Evolutionary conservation across 805 yeast species (phyloP).

Genomic region (Saccharomycopsis vini): DNA sequence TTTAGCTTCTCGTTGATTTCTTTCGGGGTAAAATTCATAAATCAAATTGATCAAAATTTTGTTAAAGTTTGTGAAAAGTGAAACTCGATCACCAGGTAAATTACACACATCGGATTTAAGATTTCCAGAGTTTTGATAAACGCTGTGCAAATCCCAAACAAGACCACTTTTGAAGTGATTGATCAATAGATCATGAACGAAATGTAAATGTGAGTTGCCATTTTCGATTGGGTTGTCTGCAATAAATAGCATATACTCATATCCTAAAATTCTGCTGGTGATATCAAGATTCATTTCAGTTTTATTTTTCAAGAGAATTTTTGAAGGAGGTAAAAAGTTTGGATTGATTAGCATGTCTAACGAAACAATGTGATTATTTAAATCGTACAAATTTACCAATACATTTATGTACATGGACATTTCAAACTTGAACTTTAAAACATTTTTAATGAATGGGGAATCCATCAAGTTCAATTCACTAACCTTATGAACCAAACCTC

Average conservation of each 20-base stretch:
- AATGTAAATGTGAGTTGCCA: slow-evolving; percentile 9
- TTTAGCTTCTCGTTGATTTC: slow-evolving; percentile 4
- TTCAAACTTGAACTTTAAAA: slow-evolving; percentile 17
- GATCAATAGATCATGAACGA: slow-evolving; percentile 8
- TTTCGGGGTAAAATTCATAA: slow-evolving; percentile 10
- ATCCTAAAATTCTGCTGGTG: slow-evolving; percentile 12
- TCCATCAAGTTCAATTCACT: slow-evolving; percentile 13
- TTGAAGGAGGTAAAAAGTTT: slow-evolving; percentile 10
- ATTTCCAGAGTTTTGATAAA: slow-evolving; percentile 7
- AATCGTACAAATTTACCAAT: slow-evolving; percentile 9
- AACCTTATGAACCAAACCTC: slow-evolving; percentile 1
- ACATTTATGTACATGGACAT: slow-evolving; percentile 12
- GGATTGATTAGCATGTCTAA: slow-evolving; percentile 1
- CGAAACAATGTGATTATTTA: slow-evolving; percentile 11
- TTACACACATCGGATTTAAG: slow-evolving; percentile 9
- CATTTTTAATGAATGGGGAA: slow-evolving; percentile 17
- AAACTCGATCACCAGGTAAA: not conserved
- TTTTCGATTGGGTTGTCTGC: slow-evolving; percentile 8
- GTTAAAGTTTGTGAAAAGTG: slow-evolving; percentile 8
- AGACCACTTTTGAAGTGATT: slow-evolving; percentile 14
- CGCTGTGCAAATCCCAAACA: slow-evolving; percentile 18
- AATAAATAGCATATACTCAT: slow-evolving; percentile 12
- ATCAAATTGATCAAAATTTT: slow-evolving; percentile 12
- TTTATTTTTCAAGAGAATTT: slow-evolving; percentile 9
- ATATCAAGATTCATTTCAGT: slow-evolving; percentile 6